Percentiles rank a stretch among this genome's conserved stretches.
Conservation (phyloP, 2,329 filamentous ascomycete species). For the Hymenoscyphus albidus region DNA sequence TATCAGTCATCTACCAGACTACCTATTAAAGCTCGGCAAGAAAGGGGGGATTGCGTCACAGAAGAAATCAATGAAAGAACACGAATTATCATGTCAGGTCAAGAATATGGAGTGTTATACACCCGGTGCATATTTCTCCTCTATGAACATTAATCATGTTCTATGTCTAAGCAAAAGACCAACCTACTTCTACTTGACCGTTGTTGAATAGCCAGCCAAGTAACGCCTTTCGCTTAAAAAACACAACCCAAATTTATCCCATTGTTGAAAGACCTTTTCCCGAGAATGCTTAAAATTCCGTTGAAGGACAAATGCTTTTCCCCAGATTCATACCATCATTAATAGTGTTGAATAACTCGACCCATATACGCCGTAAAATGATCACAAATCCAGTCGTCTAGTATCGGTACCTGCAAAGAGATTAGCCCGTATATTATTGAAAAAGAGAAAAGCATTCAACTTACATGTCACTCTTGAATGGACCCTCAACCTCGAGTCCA, state of each 20-base stretch:
- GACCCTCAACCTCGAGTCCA: constrained; percentile 77
- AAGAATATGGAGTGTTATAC: background rate
- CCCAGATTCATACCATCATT: constrained; percentile 57
- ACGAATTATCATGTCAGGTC: background rate
- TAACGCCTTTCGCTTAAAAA: constrained; percentile 36
- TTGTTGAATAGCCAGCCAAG: constrained; percentile 41
- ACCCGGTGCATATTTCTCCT: constrained; percentile 3
- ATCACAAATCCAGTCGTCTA: constrained; percentile 28
- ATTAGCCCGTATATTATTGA: constrained; percentile 16
- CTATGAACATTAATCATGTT: constrained; percentile 9
- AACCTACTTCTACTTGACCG: constrained; percentile 35
- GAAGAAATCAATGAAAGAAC: background rate
- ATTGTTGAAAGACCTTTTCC: constrained; percentile 37
- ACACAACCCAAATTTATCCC: constrained; percentile 19
- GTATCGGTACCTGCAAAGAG: constrained; percentile 33
- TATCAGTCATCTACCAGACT: too few relatives aligned
- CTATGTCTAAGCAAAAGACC: constrained; percentile 31
- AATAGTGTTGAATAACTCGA: constrained; percentile 39
- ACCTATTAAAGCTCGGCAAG: too few relatives aligned
- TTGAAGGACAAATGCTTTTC: constrained; percentile 58
- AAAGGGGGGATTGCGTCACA: background rate
- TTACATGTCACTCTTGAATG: constrained; percentile 94
- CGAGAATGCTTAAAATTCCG: constrained; percentile 44
- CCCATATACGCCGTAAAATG: constrained; percentile 23
- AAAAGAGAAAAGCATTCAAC: constrained; percentile 29